These are phyloP conservation scores for Priceomyces fermenticarens DNA, from an alignment of 805 yeast genomes.

Conservation along the genomic window DNA sequence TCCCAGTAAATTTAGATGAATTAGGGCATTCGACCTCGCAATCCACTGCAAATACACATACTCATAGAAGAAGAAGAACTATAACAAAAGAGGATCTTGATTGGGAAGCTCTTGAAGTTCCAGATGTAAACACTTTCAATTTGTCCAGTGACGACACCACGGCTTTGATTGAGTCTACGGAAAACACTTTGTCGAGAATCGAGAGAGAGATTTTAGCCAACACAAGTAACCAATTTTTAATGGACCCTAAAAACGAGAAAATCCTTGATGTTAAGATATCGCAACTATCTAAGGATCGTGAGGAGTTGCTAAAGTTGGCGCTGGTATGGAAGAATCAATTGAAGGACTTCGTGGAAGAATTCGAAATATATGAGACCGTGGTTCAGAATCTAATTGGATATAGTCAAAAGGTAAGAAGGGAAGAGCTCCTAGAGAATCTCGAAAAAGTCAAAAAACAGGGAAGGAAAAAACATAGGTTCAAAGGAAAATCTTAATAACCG, in stretches of 20 bases:
- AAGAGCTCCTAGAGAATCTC: conserved; percentile 35
- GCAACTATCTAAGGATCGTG: conserved; percentile 24
- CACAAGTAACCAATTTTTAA: conserved; percentile 25
- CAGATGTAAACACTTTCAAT: conserved; percentile 29
- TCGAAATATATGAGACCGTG: conserved; percentile 77
- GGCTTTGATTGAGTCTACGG: conserved; percentile 21
- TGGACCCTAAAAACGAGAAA: conserved; percentile 13
- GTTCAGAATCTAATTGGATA: conserved; percentile 89
- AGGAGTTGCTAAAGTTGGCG: conserved; percentile 23
- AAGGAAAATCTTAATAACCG: no score
- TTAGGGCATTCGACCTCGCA: conserved; percentile 8
- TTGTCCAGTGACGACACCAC: conserved; percentile 26
- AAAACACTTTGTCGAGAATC: conserved; percentile 23
- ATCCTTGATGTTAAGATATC: conserved; percentile 28
- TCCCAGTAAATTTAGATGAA: conserved; percentile 72
- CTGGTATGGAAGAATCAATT: conserved; percentile 53
- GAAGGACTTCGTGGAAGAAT: conserved; percentile 55
- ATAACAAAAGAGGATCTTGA: conserved; percentile 27
- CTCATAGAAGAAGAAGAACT: conserved; percentile 16
- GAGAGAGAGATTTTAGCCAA: conserved; percentile 35
- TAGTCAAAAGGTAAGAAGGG: conserved; percentile 72
- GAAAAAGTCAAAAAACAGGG: conserved; percentile 23
- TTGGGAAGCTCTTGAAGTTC: conserved; percentile 35
- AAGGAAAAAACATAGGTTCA: neutral
- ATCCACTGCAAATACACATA: neutral